These are phyloP conservation scores for Neoboletus magnificus DNA, from an alignment of 768 basidiomycete genomes.

Conservation along the genomic window DNA sequence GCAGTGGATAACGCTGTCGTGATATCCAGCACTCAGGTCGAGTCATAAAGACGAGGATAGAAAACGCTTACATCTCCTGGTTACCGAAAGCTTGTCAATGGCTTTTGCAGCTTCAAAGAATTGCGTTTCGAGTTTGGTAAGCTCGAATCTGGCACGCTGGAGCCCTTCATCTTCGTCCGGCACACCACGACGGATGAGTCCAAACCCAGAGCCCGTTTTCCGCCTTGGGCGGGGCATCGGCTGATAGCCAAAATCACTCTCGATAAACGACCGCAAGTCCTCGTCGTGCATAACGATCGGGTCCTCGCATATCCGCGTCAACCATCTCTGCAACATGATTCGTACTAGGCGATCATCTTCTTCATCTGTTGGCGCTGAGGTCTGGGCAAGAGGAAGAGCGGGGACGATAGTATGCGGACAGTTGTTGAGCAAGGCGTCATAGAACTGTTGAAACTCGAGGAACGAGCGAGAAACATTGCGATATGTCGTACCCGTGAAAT, in stretches of 20 bases:
- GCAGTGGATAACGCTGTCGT: constrained; percentile 66
- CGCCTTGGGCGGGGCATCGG: constrained; percentile 73
- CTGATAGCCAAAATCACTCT: constrained; percentile 96
- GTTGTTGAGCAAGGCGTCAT: constrained; percentile 82
- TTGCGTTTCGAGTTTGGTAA: constrained; percentile 87
- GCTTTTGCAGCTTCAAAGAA: constrained; percentile 93
- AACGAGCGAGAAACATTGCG: constrained; percentile 95
- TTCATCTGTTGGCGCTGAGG: constrained; percentile 95
- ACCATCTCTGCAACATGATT: constrained; percentile 94
- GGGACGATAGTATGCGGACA: constrained; percentile 97
- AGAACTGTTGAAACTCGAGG: constrained; percentile 90
- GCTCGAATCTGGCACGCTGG: constrained; percentile 82
- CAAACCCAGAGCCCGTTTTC: constrained; percentile 72
- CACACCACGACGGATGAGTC: constrained; percentile 71
- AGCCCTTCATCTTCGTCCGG: constrained; percentile 95
- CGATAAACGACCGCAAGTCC: constrained; percentile 91
- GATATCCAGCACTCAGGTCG: constrained; percentile 1
- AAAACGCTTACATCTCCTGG: constrained; percentile 63
- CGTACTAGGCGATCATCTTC: constrained; percentile 96
- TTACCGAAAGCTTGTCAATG: constrained; percentile 78
- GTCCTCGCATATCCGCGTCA: constrained; percentile 90
- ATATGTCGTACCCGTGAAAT: constrained; percentile 85
- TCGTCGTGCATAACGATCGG: constrained; percentile 85
- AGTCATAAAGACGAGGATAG: background rate
- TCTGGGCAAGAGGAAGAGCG: constrained; percentile 93